These are phyloP conservation scores for Zygnema circumcarinatum DNA, from an alignment of 139 green algal genomes.

Conservation along the genomic window DNA sequence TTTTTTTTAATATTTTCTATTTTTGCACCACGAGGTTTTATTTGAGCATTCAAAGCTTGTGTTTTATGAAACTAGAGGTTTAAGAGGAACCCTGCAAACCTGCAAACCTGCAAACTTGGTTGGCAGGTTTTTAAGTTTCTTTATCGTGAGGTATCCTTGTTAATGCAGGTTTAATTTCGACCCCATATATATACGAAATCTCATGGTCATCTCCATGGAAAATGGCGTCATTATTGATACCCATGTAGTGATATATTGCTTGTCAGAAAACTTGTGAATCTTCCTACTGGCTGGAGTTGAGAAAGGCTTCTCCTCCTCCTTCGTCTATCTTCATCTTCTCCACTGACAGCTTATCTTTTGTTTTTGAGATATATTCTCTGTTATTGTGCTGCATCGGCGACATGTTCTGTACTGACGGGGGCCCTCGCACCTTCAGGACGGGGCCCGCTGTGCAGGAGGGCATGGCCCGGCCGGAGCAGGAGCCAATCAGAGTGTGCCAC, in stretches of 20 bases:
- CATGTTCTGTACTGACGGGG: no score
- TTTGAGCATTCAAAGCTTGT: not conserved
- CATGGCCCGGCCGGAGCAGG: not conserved
- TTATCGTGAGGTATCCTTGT: not conserved
- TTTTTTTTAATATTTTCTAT: not conserved
- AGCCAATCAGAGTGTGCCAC: not conserved
- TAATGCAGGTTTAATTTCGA: not conserved
- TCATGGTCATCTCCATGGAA: not conserved
- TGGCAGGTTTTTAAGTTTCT: not conserved
- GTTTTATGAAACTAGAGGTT: not conserved
- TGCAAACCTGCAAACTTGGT: not conserved
- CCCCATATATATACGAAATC: not conserved
- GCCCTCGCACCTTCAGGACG: not conserved
- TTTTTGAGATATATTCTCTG: not conserved
- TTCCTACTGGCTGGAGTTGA: not conserved
- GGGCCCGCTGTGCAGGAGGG: not conserved
- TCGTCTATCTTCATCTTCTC: no score
- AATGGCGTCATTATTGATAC: not conserved
- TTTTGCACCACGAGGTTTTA: not conserved
- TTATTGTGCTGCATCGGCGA: no score
- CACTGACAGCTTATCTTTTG: not conserved
- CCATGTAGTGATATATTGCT: not conserved
- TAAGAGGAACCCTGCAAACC: not conserved
- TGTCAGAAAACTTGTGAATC: not conserved
- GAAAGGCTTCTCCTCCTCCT: no score